These are phyloP conservation scores for Cladorrhinum sp. DNA, from an alignment of 2,329 filamentous ascomycete genomes.

Conservation along the genomic window DNA sequence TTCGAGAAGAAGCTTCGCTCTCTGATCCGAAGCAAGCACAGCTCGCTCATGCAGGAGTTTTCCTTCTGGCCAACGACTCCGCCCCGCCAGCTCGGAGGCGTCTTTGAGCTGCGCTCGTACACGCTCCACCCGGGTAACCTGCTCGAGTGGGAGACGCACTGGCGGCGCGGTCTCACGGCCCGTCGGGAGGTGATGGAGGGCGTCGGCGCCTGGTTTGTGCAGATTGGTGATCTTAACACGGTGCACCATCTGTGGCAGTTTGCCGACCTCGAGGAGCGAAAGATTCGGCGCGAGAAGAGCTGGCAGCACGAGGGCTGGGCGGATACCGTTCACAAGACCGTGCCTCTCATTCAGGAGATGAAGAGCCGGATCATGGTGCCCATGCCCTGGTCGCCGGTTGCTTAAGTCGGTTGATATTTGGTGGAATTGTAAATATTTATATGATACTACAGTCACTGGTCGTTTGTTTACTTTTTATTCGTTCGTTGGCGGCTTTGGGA, in stretches of 20 bases:
- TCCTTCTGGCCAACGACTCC: slow-evolving; percentile 98
- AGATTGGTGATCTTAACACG: slow-evolving; percentile 95
- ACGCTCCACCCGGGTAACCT: slow-evolving; percentile 93
- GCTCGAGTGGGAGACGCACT: slow-evolving; percentile 98
- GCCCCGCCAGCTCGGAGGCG: slow-evolving; percentile 81
- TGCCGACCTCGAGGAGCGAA: slow-evolving; percentile 91
- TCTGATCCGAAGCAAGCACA: slow-evolving; percentile 80
- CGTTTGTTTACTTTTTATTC: neutral
- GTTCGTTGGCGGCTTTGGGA: no score
- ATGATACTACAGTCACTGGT: neutral
- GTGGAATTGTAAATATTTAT: neutral
- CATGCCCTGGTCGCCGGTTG: slow-evolving; percentile 94
- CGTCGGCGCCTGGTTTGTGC: slow-evolving; percentile 96
- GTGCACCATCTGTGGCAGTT: slow-evolving; percentile 99
- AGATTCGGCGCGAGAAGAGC: slow-evolving; percentile 85
- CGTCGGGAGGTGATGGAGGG: slow-evolving; percentile 97
- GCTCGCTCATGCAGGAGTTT: slow-evolving; percentile 98
- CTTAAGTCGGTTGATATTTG: slow-evolving; percentile 29
- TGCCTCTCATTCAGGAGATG: slow-evolving; percentile 95
- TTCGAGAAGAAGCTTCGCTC: slow-evolving; percentile 83
- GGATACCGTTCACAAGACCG: slow-evolving; percentile 96
- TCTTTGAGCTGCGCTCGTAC: slow-evolving; percentile 96
- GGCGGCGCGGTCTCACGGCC: slow-evolving; percentile 87
- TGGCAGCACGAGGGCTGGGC: slow-evolving; percentile 96
- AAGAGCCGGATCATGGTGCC: slow-evolving; percentile 90